These are phyloP conservation scores for Globisporangium emineosum DNA, from an alignment of 352 stramenopile species.

Conservation along the genomic window DNA sequence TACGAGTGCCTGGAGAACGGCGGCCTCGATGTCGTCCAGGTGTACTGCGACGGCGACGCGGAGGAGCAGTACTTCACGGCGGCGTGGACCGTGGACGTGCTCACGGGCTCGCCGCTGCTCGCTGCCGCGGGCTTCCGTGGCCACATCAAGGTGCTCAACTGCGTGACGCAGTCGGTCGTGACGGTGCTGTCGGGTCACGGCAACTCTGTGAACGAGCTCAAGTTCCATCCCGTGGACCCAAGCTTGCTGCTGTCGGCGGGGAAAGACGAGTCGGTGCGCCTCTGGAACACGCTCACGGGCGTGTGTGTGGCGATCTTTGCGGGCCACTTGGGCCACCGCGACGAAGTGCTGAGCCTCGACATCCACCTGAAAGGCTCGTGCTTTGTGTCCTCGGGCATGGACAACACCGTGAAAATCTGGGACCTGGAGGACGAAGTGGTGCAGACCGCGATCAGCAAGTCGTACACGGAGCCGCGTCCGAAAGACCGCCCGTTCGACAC, in stretches of 20 bases:
- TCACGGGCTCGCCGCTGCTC: conserved; percentile 67
- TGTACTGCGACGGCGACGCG: conserved; percentile 74
- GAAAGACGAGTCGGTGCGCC: conserved; percentile 90
- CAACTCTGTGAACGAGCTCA: conserved; percentile 91
- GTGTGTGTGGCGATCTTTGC: conserved; percentile 91
- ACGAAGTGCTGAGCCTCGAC: conserved; percentile 88
- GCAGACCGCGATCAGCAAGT: conserved; percentile 70
- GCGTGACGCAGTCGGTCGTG: conserved; percentile 70
- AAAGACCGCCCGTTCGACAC: conserved; percentile 72
- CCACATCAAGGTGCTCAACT: conserved; percentile 85
- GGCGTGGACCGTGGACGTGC: conserved; percentile 73
- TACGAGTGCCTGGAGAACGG: conserved; percentile 79
- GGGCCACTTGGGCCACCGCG: conserved; percentile 87
- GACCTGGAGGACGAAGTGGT: conserved; percentile 75
- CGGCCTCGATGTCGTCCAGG: conserved; percentile 71
- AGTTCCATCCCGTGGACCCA: conserved; percentile 88
- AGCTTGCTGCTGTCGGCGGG: conserved; percentile 88
- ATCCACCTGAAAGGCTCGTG: conserved; percentile 86
- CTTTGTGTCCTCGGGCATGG: conserved; percentile 90
- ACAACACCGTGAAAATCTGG: conserved; percentile 95
- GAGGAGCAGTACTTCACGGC: conserved; percentile 81
- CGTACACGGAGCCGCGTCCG: conserved; percentile 65
- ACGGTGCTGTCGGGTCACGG: conserved; percentile 87
- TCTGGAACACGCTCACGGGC: conserved; percentile 91
- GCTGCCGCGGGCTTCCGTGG: conserved; percentile 65